Base-by-base conservation (phyloP, 331 rosid genomes). In the Telfairia occidentalis region DNA sequence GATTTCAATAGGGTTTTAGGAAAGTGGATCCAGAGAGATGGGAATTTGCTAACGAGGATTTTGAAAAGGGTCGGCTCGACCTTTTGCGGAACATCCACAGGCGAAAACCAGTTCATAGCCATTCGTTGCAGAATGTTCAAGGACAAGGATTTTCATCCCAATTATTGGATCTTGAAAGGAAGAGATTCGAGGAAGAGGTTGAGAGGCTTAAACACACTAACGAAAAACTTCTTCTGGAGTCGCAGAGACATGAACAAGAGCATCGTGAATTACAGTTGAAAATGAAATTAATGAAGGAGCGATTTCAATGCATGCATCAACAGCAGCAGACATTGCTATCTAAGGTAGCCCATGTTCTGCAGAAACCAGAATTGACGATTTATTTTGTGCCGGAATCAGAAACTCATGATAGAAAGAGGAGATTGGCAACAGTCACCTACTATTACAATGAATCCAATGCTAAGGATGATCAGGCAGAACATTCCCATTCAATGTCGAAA, bases 21-120 rank as follows among this genome's bases (percentile, higher is more conserved):
- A 95, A 95, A 85, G 60, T 80, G 78, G 97, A 90, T 81, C 90
- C 92, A 5, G 93, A 88, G 69, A 91, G 83, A 78, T 95, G 97
- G 98, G 97, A 90, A 78, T 95, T 88, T 67, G 87, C 93, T 0
- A 94, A 94, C 74, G 93, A 91, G 5, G 90, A 87, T 82, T 91
- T 94, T 80, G 58, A 91, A 10, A 87, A 89, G 84, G 93, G 89
- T 46, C 86, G 88, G 72, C 92, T 89, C 11, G 84, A 88, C 63
- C 96, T 85, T 13, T 26, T 94, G 80, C 92, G 86, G 85, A 94
- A 88, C 48, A 94, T 94, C 65, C 91, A 81, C 74, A 87, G 98
- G 74, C 82, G 97, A 64, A 91, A 87, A 83, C 89, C 96, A 0
- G 96, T 90, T 48, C 93, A 90, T 79, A 92, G 96, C 75, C 97